Conservation (phyloP, 805 yeast genomes). For the Kodamaea fukazawae region DNA sequence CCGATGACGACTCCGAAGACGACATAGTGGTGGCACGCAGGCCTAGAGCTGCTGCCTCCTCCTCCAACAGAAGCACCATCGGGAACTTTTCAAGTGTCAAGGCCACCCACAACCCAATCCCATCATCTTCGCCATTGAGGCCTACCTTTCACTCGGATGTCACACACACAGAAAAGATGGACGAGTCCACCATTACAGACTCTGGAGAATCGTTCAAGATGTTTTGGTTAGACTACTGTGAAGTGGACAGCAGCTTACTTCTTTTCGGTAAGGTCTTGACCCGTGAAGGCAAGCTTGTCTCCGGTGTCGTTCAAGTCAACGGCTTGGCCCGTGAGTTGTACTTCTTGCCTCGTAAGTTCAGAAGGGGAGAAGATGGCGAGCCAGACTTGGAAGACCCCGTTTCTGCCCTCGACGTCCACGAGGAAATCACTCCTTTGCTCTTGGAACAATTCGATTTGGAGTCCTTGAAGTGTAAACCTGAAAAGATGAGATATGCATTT, state of each 20-base stretch:
- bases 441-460: conserved; percentile 61
- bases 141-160: conserved; percentile 15
- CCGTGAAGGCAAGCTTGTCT: conserved; percentile 55
- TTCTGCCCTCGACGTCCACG: conserved; percentile 65
- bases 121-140: conserved; percentile 23
- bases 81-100: conserved; percentile 41
- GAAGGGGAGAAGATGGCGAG: conserved; percentile 41
- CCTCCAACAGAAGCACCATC: conserved; percentile 34
- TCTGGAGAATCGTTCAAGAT: conserved; percentile 49
- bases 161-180: conserved; percentile 35
- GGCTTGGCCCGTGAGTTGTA: conserved; percentile 70
- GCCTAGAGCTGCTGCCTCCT: conserved; percentile 45
- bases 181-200: conserved; percentile 20
- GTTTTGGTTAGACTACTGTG: conserved; percentile 90
- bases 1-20: conserved; percentile 46
- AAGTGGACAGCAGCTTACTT: conserved; percentile 63
- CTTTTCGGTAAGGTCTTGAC: conserved; percentile 80
- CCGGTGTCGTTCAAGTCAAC: conserved; percentile 73
- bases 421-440: conserved; percentile 68
- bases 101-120: conserved; percentile 18
- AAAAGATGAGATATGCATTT: conserved; percentile 79
- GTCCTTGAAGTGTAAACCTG: conserved; percentile 66
- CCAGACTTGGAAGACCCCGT: conserved; percentile 36
- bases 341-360: conserved; percentile 64
- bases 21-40: conserved; percentile 54